A percentile compares a stretch with the other conserved stretches of the same genome.
Conservation (phyloP, 2,329 filamentous ascomycete species). For the Beauveria scarabaeidicola region DNA sequence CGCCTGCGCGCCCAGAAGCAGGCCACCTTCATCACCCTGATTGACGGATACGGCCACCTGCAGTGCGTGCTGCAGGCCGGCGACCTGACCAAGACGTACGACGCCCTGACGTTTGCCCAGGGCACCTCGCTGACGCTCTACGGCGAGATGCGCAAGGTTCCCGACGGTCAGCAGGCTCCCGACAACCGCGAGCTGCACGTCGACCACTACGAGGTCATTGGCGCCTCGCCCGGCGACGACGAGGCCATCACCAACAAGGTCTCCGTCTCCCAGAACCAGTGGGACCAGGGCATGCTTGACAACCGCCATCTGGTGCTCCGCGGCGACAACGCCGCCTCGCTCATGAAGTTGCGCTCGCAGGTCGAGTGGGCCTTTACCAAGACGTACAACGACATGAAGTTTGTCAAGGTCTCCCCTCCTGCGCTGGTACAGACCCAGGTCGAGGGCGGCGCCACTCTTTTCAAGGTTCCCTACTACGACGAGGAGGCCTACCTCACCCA, state of each 20-base stretch:
- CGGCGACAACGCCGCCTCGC: conserved; percentile 71
- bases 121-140: conserved; percentile 81
- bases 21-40: conserved; percentile 76
- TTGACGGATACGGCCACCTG: conserved; percentile 69
- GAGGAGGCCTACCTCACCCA: conserved; percentile 91
- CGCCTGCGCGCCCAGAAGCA: conserved; percentile 74
- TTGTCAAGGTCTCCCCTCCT: conserved; percentile 80
- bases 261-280: conserved; percentile 36
- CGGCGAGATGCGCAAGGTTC: conserved; percentile 77
- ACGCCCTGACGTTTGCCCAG: conserved; percentile 74
- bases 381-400: conserved; percentile 65
- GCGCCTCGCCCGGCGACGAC: conserved; percentile 72
- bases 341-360: conserved; percentile 79
- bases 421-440: conserved; percentile 93
- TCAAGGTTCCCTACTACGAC: conserved; percentile 81
- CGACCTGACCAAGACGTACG: conserved; percentile 82
- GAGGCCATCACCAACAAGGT: conserved; percentile 83
- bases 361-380: conserved; percentile 74
- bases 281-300: conserved; percentile 56
- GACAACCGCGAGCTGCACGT: conserved; percentile 82
- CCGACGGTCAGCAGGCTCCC: conserved; percentile 67
- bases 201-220: conserved; percentile 78
- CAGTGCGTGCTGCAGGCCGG: conserved; percentile 74
- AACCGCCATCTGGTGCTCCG: conserved; percentile 78
- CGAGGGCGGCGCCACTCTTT: conserved; percentile 85